A percentile compares a stretch with the other conserved stretches of the same genome.
Conservation (phyloP, 192 early-diverging fungal genomes). For the Lunasporangiospora selenospora region DNA sequence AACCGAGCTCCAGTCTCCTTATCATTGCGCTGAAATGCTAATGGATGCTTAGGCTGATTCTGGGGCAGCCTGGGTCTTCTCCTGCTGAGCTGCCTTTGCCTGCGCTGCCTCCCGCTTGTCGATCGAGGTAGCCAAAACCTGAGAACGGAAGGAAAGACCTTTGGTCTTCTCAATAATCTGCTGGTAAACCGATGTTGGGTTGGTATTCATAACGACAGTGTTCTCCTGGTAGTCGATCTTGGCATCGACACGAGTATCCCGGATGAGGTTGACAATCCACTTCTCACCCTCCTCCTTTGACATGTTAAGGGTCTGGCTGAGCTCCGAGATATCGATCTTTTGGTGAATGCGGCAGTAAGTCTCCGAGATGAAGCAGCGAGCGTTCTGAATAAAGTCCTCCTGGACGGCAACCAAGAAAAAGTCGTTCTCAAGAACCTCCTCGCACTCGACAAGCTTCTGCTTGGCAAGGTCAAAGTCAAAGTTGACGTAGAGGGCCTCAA, state of each 20-base stretch:
- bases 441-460: constrained; percentile 86
- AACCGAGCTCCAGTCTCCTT: no score
- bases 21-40: no score
- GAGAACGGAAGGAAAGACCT: constrained; percentile 89
- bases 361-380: constrained; percentile 93
- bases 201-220: constrained; percentile 93
- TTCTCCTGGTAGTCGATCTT: constrained; percentile 97
- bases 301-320: constrained; percentile 87
- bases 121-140: constrained; percentile 85
- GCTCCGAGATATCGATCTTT: constrained; percentile 87
- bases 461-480: constrained; percentile 97
- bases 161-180: constrained; percentile 96
- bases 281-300: constrained; percentile 92
- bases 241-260: constrained; percentile 94
- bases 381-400: constrained; percentile 95
- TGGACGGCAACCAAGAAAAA: constrained; percentile 90
- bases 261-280: constrained; percentile 98
- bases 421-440: constrained; percentile 85
- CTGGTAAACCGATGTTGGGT: constrained; percentile 87
- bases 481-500: constrained; percentile 89
- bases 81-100: constrained; percentile 42
- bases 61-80: constrained; percentile 42
- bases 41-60: no score
- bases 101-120: constrained; percentile 81
- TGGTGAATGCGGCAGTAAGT: constrained; percentile 98